Evolutionary conservation across 2,329 filamentous ascomycete genomes (phyloP), one percentile per base, ranked within the genome.

Genomic region (Zopfia rhizophila): DNA sequence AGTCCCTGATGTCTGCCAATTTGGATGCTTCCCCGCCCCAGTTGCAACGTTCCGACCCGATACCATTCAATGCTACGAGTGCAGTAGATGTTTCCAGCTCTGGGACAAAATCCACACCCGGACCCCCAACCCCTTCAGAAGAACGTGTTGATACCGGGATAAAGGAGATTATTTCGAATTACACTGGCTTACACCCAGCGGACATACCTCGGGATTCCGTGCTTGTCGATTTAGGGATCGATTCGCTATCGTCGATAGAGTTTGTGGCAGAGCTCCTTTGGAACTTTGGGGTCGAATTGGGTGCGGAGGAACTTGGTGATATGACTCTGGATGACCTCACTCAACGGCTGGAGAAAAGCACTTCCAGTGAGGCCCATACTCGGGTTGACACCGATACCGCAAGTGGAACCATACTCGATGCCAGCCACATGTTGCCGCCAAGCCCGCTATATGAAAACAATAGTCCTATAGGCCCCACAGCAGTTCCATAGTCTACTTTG

Each of bases 221-320:
- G 22, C 22, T 58, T 30, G 51, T 32, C 7, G 54, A 60, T 29
- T 39, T 60, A 8, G 56, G 56, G 12, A 29, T 57, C 12, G 56
- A 60, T 19, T 60, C 56, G 4, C 42, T 60, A 4, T 41, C 51
- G 3, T 33, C 54, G 12, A 38, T 51, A 2, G 54, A 60, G 23
- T 38, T 60, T 16, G 41, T 45, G 10, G 31, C 40, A 23, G 43
- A 54, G 21, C 40, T 56, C 5, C 47, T 51, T 13, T 38, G 40
- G 13, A 40, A 45, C 21, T 41, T 53, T 19, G 51, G 51, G 7
- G 45, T 53, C 21, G 51, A 53, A 23, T 53, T 45, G 14, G 29
- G 47, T 21, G 40, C 51, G 2, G 41, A 44, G 17, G 41, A 44
- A 14, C 35, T 38, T 24, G 35, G 35, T 17, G 18, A 23, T 38